These are phyloP conservation scores for Puccinia novopanici DNA, from an alignment of 1,284 basidiomycete genomes.

Conservation along the genomic window DNA sequence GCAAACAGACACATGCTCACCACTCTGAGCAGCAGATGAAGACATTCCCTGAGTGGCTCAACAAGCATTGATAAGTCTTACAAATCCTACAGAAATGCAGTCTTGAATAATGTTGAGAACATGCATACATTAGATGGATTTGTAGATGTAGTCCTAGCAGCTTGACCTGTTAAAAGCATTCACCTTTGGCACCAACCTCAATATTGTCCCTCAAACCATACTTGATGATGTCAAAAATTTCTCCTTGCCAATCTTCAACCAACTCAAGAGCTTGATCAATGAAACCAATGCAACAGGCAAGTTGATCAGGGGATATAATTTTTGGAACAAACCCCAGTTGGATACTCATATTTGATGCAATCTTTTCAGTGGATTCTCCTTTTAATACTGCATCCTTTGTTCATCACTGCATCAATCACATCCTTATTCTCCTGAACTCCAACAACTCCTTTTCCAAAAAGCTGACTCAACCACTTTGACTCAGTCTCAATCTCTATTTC, in stretches of 20 bases:
- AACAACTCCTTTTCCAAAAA: too few species aligned
- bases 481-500: too few species aligned
- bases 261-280: conserved; percentile 76
- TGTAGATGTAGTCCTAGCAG: conserved; percentile 78
- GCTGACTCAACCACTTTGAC: too few species aligned
- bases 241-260: conserved; percentile 87
- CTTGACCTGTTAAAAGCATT: conserved; percentile 86
- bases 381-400: too few species aligned
- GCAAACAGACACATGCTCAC: background rate
- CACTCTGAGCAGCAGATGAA: conserved; percentile 6
- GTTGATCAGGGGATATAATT: conserved; percentile 52
- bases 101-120: conserved; percentile 29
- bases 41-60: conserved; percentile 78
- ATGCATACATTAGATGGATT: background rate
- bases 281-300: conserved; percentile 70
- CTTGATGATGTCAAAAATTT: conserved; percentile 94
- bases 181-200: conserved; percentile 64
- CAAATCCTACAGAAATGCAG: conserved; percentile 65
- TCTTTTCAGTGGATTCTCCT: too few species aligned
- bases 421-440: too few species aligned
- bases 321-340: conserved; percentile 60
- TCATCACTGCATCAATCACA: too few species aligned
- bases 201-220: conserved; percentile 92
- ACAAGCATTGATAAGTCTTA: conserved; percentile 78
- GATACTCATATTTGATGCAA: conserved; percentile 75